Base-by-base conservation (phyloP, 306 rosid species). In the Canavalia ensiformis region DNA sequence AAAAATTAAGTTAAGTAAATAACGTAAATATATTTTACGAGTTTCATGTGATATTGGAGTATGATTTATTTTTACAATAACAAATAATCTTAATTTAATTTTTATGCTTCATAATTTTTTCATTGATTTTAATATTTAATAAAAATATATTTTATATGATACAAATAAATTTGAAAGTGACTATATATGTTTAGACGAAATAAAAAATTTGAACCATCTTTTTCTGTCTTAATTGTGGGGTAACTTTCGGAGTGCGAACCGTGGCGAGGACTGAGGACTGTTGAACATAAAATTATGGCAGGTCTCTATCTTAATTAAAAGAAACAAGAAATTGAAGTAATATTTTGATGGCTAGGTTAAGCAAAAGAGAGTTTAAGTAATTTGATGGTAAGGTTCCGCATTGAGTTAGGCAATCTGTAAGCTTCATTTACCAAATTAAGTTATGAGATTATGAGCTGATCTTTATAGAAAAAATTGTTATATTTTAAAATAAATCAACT, bases 381-480 rank as follows among this genome's bases (percentile, higher is more conserved):
- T 63, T 37, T 63, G 0, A 35, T 44, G 52, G 52, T 45, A 45
- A 68, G 8, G 8, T 68, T 44, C 55, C 73, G 4, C 50, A 41
- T 41, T 25, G 13, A 66, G 52, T 66, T 66, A 25, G 72, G 72
- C 73, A 8, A 44, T 44, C 8, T 5, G 73, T 44, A 44, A 44
- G 8, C 18, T 8, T 68, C 73, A 28, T 68, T 65, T 68, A 25
- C 52, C 73, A 68, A 8, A 68, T 42, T 68, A 67, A 67, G 54
- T 67, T 25, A n/a, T 8, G 73, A 68, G 51, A 7, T 65, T 39
- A 2, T 18, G 33, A 39, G 6, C 2, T 7, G 25, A 34, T 37
- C 31, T 13, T 37, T 35, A 37, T 13, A 49, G 0, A 37, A 1
- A 63, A 5, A 63, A 35, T 2, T 63, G 10, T 0, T 35, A 5